Conservation (phyloP, 768 basidiomycete genomes). For the Hericium coralloides region DNA sequence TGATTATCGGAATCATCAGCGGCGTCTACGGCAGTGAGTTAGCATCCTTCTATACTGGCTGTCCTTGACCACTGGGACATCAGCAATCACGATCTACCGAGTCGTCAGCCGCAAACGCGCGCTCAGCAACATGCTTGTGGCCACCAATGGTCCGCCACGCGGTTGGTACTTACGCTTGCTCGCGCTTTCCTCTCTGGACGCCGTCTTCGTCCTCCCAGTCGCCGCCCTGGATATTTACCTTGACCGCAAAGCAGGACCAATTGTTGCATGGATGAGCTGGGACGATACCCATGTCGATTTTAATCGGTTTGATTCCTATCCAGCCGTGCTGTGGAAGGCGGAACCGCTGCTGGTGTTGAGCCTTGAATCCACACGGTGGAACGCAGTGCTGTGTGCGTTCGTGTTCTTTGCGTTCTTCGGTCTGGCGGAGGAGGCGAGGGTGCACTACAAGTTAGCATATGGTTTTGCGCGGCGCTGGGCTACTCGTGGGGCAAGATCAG, state of each 20-base stretch:
- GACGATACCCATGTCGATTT: slow-evolving; percentile 40
- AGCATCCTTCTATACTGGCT: neutral
- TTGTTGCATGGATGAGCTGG: slow-evolving; percentile 38
- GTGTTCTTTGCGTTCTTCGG: slow-evolving; percentile 47
- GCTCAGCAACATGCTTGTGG: slow-evolving; percentile 20
- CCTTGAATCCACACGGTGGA: slow-evolving; percentile 34
- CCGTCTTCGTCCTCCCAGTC: slow-evolving; percentile 26
- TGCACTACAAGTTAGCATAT: too few relatives aligned
- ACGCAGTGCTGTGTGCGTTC: slow-evolving; percentile 25
- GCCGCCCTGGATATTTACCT: slow-evolving; percentile 19
- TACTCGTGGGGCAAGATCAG: too few relatives aligned
- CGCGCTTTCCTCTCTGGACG: slow-evolving; percentile 22
- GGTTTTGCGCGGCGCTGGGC: too few relatives aligned
- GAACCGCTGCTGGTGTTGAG: slow-evolving; percentile 1
- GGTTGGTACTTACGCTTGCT: slow-evolving; percentile 36
- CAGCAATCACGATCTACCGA: slow-evolving; percentile 19
- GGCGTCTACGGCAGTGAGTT: neutral
- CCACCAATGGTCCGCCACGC: slow-evolving; percentile 23
- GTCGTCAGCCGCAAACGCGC: slow-evolving; percentile 16
- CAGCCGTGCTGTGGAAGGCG: slow-evolving; percentile 30
- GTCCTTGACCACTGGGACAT: too few relatives aligned
- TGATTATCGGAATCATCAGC: slow-evolving; percentile 20
- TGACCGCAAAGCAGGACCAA: slow-evolving; percentile 14
- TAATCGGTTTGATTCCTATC: slow-evolving; percentile 28
- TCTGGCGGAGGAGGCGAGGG: slow-evolving; percentile 40